A percentile compares a stretch with the other conserved stretches of the same genome.
These are phyloP conservation scores for Tuber aestivum DNA, from an alignment of 495 filamentous ascomycete species.

Conservation along the genomic window DNA sequence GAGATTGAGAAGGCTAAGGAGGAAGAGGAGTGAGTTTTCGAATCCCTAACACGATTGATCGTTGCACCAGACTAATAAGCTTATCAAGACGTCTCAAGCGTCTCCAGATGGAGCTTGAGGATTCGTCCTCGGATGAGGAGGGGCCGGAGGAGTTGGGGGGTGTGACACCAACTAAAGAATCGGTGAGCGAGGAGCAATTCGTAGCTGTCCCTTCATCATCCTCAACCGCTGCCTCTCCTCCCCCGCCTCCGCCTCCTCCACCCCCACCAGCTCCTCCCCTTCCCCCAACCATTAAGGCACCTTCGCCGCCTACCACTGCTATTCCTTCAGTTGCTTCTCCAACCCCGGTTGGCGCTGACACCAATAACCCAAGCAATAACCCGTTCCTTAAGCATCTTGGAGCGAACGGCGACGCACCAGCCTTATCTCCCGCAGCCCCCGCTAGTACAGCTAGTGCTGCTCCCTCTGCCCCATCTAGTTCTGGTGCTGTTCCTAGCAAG, in stretches of 20 bases:
- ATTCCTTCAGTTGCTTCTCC: constrained; percentile 47
- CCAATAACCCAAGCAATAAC: constrained; percentile 48
- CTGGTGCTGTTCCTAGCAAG: constrained; percentile 29
- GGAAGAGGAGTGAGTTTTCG: constrained; percentile 53
- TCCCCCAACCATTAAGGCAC: constrained; percentile 48
- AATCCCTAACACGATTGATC: neutral
- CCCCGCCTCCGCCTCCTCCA: constrained; percentile 44
- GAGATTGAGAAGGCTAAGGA: constrained; percentile 88
- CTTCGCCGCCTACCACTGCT: constrained; percentile 47
- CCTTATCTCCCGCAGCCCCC: constrained; percentile 45
- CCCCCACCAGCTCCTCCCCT: constrained; percentile 46
- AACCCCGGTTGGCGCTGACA: constrained; percentile 44
- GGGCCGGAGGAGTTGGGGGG: constrained; percentile 61
- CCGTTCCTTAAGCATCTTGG: constrained; percentile 69
- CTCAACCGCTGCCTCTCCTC: constrained; percentile 36
- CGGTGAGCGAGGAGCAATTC: constrained; percentile 31
- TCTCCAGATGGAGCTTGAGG: constrained; percentile 76
- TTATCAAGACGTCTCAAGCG: constrained; percentile 44
- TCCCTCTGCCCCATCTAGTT: neutral
- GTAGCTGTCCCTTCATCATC: constrained; percentile 41
- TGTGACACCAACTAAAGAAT: constrained; percentile 35
- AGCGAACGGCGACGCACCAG: constrained; percentile 45
- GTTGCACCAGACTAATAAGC: constrained; percentile 8
- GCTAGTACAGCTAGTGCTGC: constrained; percentile 2
- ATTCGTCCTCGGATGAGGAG: constrained; percentile 80